These are phyloP conservation scores for Heliamphora pulchella DNA, from an alignment of 179 eudicot genomes.

Conservation along the genomic window DNA sequence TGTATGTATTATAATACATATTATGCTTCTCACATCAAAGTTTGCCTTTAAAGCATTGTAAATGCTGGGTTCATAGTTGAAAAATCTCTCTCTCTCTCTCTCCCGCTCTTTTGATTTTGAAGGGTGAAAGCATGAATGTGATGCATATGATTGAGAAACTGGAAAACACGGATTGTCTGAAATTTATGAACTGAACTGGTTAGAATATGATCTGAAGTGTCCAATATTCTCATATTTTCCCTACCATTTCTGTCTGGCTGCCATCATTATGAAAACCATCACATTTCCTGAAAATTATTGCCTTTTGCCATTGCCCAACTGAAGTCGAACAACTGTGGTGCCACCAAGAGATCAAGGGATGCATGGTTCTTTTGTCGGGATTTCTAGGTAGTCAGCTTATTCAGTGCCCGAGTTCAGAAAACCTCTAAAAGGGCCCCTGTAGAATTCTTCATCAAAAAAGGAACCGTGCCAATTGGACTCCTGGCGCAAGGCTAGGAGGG, in stretches of 20 bases:
- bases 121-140: too few relatives aligned
- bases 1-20: background rate
- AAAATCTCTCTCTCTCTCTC: background rate
- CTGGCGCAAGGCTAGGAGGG: too few relatives aligned
- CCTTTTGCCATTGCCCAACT: background rate
- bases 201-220: background rate
- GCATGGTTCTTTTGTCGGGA: too few relatives aligned
- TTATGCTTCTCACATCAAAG: background rate
- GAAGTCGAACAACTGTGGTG: background rate
- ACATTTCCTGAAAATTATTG: background rate
- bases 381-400: background rate
- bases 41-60: background rate
- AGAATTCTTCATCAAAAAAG: too few relatives aligned
- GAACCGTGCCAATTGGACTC: too few relatives aligned
- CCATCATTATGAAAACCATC: background rate
- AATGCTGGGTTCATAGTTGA: too few relatives aligned
- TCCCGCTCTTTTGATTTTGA: too few relatives aligned
- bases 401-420: background rate
- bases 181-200: background rate
- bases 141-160: too few relatives aligned
- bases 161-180: too few relatives aligned
- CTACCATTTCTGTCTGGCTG: background rate
- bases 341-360: too few relatives aligned
- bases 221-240: background rate
- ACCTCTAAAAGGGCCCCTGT: too few relatives aligned